Conservation (phyloP, 139 green algal species). For the Ulvella scutata region DNA sequence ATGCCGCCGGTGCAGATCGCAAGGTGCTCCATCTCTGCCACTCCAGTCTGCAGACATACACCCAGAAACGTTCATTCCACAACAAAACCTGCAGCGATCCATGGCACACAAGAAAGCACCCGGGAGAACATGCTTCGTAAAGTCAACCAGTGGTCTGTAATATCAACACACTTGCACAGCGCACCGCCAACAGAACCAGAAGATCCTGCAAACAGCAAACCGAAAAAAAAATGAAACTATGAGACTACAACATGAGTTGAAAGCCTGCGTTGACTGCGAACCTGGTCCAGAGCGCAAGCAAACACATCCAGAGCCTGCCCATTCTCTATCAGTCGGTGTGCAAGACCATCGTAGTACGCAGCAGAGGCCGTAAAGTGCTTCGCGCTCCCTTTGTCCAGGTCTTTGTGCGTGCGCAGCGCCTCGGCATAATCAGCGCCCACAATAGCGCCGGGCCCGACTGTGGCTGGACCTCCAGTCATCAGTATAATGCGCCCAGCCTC, state of each 20-base stretch:
- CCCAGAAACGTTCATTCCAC: too few relatives aligned
- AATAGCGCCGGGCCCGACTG: conserved; percentile 23
- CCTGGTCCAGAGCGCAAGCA: conserved; percentile 46
- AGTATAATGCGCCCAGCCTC: conserved; percentile 25
- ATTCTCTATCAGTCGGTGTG: conserved; percentile 11
- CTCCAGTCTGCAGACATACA: conserved; percentile 11
- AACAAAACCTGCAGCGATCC: too few relatives aligned
- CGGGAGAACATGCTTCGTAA: too few relatives aligned
- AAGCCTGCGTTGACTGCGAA: too few relatives aligned
- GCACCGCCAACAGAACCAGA: too few relatives aligned
- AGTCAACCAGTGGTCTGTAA: too few relatives aligned
- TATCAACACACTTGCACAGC: too few relatives aligned
- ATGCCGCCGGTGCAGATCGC: conserved; percentile 29
- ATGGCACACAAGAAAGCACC: too few relatives aligned
- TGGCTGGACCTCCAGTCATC: conserved; percentile 29
- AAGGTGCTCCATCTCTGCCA: conserved; percentile 32
- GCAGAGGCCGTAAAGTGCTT: conserved; percentile 14
- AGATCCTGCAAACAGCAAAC: too few relatives aligned
- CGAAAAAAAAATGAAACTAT: too few relatives aligned
- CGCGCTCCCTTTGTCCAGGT: conserved; percentile 22
- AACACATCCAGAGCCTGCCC: conserved; percentile 33
- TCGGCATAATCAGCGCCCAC: conserved; percentile 22
- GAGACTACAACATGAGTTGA: too few relatives aligned
- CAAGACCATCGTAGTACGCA: conserved; percentile 26
- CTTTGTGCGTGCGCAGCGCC: conserved; percentile 22